A percentile compares a stretch with the other conserved stretches of the same genome.
These are phyloP conservation scores for Fusarium sp. DNA, from an alignment of 2,329 filamentous ascomycete genomes.

Conservation along the genomic window DNA sequence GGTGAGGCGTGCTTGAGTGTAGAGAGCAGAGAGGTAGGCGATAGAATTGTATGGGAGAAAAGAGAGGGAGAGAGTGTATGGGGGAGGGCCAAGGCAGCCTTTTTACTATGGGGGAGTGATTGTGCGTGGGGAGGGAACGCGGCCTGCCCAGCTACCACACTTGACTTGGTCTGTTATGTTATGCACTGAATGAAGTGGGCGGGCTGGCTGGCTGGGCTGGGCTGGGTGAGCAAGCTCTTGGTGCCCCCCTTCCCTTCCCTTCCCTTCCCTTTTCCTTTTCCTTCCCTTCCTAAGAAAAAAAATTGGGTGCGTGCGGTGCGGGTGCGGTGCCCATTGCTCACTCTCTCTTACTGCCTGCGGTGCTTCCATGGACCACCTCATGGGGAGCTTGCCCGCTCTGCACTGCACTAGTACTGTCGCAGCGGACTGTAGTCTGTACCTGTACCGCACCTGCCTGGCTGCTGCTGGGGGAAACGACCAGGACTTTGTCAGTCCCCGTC, in stretches of 20 bases:
- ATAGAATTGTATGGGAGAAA: constrained; percentile 72
- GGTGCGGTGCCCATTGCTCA: constrained; percentile 24
- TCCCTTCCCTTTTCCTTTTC: constrained; percentile 9
- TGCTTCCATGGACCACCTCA: constrained; percentile 14
- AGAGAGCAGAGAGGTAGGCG: constrained; percentile 53
- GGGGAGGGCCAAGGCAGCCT: constrained; percentile 66
- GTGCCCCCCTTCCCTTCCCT: constrained; percentile 20
- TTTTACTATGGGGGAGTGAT: constrained; percentile 76
- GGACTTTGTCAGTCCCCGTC: constrained; percentile 28
- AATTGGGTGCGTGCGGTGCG: constrained; percentile 45
- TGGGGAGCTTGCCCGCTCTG: constrained; percentile 29
- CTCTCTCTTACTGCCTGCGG: constrained; percentile 24
- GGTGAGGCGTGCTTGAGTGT: constrained; percentile 56
- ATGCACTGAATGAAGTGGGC: constrained; percentile 10
- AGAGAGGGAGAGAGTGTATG: constrained; percentile 69
- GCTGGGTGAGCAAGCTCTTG: constrained; percentile 38
- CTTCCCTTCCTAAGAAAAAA: constrained; percentile 38
- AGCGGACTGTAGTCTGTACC: constrained; percentile 34
- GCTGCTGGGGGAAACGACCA: constrained; percentile 35
- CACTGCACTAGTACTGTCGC: constrained; percentile 44
- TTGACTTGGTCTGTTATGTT: constrained; percentile 42
- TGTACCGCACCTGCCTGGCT: constrained; percentile 41
- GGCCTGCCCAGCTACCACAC: constrained; percentile 49
- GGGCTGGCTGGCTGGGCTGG: neutral
- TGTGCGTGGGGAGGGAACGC: constrained; percentile 59